A percentile compares a stretch with the other conserved stretches of the same genome.
Evolutionary conservation across 192 early-diverging fungal genomes (phyloP).

Genomic region (Rhizophagus sp.): DNA sequence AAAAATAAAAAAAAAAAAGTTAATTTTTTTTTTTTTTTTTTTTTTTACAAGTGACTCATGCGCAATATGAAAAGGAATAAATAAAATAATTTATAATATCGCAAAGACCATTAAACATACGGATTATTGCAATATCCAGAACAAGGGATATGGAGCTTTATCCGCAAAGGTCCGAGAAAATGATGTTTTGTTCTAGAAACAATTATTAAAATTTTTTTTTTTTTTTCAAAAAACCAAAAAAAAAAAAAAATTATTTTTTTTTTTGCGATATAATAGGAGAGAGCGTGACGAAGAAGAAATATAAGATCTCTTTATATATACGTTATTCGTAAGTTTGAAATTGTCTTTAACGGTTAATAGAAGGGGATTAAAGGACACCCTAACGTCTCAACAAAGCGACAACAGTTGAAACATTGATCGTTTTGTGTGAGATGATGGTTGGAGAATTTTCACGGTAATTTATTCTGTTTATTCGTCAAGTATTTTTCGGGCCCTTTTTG

Average conservation of each 20-base stretch:
- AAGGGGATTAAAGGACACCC: not conserved
- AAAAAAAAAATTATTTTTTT: not conserved
- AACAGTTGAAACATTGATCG: not conserved
- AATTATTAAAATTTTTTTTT: too few relatives aligned
- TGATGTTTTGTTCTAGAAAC: too few relatives aligned
- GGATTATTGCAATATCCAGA: too few relatives aligned
- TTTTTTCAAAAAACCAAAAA: not conserved
- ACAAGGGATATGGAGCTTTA: too few relatives aligned
- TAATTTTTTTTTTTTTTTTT: too few relatives aligned
- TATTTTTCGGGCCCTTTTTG: not conserved
- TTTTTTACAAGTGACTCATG: too few relatives aligned
- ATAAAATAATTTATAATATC: too few relatives aligned
- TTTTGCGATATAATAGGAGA: not conserved
- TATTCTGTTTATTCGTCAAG: not conserved
- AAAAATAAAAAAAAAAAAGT: too few relatives aligned
- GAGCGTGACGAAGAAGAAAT: not conserved
- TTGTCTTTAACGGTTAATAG: not conserved
- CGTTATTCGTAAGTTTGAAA: not conserved
- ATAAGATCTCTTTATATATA: not conserved
- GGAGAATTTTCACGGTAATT: not conserved
- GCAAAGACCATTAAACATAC: too few relatives aligned
- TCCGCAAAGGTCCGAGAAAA: too few relatives aligned
- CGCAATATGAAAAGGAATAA: too few relatives aligned
- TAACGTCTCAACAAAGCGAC: not conserved
- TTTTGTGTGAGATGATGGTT: not conserved